phyloP scores from a whole-genome alignment of 2,329 filamentous ascomycete species.

The Alternaria sp. region DNA sequence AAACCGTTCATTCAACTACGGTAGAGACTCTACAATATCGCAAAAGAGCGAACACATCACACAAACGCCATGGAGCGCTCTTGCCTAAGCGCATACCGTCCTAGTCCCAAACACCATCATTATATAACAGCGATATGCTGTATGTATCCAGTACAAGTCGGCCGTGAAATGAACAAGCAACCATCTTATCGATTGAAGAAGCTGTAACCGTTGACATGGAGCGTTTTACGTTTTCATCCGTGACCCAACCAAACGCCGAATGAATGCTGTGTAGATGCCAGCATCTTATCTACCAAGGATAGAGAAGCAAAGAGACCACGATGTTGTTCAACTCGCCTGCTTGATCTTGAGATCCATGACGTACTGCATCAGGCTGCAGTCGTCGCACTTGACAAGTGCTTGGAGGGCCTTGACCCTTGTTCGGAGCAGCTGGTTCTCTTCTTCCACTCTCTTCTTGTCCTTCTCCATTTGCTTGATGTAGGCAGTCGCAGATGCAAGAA shows the following conservation, averaged over 20 bases:
- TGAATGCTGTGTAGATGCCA: slow-evolving; percentile 26
- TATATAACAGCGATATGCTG: slow-evolving; percentile 16
- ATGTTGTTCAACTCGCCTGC: slow-evolving; percentile 19
- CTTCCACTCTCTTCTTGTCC: slow-evolving; percentile 51
- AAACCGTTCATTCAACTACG: slow-evolving; percentile 1
- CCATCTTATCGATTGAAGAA: slow-evolving; percentile 1
- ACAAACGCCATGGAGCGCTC: slow-evolving; percentile 21
- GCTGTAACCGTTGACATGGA: background rate
- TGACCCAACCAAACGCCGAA: slow-evolving; percentile 28
- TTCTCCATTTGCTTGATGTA: slow-evolving; percentile 59
- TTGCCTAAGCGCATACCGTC: slow-evolving; percentile 16
- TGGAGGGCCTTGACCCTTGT: slow-evolving; percentile 55
- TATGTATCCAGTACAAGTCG: background rate
- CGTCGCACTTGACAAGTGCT: slow-evolving; percentile 57
- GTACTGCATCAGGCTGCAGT: slow-evolving; percentile 57
- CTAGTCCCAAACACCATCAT: slow-evolving; percentile 19
- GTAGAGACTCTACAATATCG: background rate
- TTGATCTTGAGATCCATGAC: slow-evolving; percentile 54
- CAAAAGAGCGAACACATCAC: slow-evolving; percentile 7
- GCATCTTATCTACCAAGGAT: slow-evolving; percentile 14
- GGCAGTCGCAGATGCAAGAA: slow-evolving; percentile 56
- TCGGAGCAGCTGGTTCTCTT: slow-evolving; percentile 52
- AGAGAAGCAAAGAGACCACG: background rate
- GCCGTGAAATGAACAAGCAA: background rate
- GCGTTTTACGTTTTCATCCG: slow-evolving; percentile 9